Evolutionary conservation across 345 rosid genomes (phyloP), one percentile per base, ranked within the genome.

Genomic region (Rhodomyrtus tomentosa): DNA sequence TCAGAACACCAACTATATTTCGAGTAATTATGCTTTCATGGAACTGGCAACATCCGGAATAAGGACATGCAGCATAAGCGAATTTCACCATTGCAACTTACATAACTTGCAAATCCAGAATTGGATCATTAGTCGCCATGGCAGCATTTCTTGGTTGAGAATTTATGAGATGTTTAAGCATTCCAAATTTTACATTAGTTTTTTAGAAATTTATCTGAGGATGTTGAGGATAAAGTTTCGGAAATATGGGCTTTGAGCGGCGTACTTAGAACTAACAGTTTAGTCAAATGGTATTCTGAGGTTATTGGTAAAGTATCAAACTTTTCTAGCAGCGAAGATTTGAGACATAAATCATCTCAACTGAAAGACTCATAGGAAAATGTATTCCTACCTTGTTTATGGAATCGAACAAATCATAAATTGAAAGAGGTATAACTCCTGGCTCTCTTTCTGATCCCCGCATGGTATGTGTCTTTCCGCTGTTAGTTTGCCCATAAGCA

Each of bases 401-500:
- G 38, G 89, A 92, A 82, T 90, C 84, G 81, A 96, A 96, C 83
- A 96, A 87, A 88, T 93, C 95, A 72, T 89, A 88, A 15, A 96
- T 96, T 4, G 98, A 98, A 40, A 92, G 94, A 84, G 98, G 98
- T 80, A 96, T 95, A 83, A 96, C 97, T 40, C 99, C 99, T 4
- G 91, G 97, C 87, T 96, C 99, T 51, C 62, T 52, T 21, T 80
- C 85, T 4, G 98, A 91, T 76, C 99, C 99, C 68, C 99, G 93
- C 99, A 96, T 96, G 14, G 99, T 96, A 83, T 95, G 95, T 1
- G 99, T 96, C 93, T 96, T 96, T 22, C 98, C 99, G 58, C 98
- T 96, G 54, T 95, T 95, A 12, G 99, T 96, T 85, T 96, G 98
- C 52, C 99, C 99, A 68, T 96, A 96, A 36, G 98, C 99, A 91